These are phyloP conservation scores for Paralagenidium karlingii DNA, from an alignment of 352 stramenopile species.

Conservation along the genomic window DNA sequence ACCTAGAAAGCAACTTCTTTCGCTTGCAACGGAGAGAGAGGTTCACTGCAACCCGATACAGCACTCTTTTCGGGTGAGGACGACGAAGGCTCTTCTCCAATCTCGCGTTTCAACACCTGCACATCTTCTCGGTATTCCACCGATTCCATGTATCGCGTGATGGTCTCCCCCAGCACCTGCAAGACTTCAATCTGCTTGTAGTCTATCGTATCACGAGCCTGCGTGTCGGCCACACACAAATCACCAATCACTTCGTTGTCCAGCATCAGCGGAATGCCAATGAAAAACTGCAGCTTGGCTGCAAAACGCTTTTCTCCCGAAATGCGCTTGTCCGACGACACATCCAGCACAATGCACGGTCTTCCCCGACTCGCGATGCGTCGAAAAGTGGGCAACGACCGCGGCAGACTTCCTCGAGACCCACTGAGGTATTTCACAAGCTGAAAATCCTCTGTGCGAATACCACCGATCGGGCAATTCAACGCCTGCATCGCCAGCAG, in stretches of 20 bases:
- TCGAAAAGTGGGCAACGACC: constrained; percentile 75
- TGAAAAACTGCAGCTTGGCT: constrained; percentile 81
- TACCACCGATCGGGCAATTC: constrained; percentile 74
- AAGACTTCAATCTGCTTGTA: constrained; percentile 78
- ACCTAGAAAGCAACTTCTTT: constrained; percentile 85
- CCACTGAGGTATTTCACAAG: constrained; percentile 45
- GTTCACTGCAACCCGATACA: too few species aligned
- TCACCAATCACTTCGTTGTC: constrained; percentile 79
- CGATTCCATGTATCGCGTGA: constrained; percentile 83
- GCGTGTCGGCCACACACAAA: constrained; percentile 70
- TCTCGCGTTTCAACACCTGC: constrained; percentile 58
- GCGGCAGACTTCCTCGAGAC: constrained; percentile 42
- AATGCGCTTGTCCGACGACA: constrained; percentile 81
- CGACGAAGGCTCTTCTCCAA: too few species aligned
- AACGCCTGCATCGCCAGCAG: constrained; percentile 81
- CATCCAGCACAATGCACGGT: constrained; percentile 79
- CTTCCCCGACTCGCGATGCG: constrained; percentile 76
- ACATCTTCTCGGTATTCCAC: constrained; percentile 69
- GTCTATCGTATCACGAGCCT: constrained; percentile 68
- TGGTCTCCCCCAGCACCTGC: constrained; percentile 76
- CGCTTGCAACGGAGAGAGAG: too few species aligned
- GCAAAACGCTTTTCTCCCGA: constrained; percentile 73
- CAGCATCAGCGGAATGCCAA: constrained; percentile 74
- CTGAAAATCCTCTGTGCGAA: constrained; percentile 80
- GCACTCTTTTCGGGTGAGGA: too few species aligned